A percentile compares a stretch with the other conserved stretches of the same genome.
Evolutionary conservation across 129 eudicot species (phyloP).

Genomic region (Flaveria bidentis): DNA sequence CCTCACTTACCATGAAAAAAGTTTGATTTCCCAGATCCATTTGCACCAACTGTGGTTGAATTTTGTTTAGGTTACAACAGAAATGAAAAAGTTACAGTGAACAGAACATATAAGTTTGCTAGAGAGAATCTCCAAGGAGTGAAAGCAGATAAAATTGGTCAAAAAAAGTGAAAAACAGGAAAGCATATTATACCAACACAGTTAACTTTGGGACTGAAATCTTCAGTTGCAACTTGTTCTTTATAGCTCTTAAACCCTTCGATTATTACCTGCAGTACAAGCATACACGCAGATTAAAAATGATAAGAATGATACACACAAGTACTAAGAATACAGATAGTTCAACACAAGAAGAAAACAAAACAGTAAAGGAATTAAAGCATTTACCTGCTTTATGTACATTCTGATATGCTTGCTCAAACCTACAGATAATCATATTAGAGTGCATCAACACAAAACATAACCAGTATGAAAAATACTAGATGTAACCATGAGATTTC

Average conservation of each 20-base stretch:
- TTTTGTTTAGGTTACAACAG: not conserved
- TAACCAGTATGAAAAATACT: slow-evolving; percentile 7
- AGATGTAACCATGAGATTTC: not conserved
- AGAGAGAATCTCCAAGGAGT: not conserved
- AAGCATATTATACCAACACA: slow-evolving; percentile 71
- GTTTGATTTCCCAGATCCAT: slow-evolving; percentile 98
- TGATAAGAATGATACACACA: slow-evolving; percentile 8
- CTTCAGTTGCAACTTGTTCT: slow-evolving; percentile 91
- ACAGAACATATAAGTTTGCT: not conserved
- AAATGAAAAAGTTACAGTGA: not conserved
- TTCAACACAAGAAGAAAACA: slow-evolving; percentile 5
- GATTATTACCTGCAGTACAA: slow-evolving; percentile 63
- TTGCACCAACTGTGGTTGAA: slow-evolving; percentile 89
- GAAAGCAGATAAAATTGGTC: not conserved
- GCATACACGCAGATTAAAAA: slow-evolving; percentile 20
- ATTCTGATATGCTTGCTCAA: slow-evolving; percentile 41
- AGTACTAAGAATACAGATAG: not conserved
- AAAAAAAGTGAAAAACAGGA: not conserved
- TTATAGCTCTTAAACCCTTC: slow-evolving; percentile 97
- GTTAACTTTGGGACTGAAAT: slow-evolving; percentile 91
- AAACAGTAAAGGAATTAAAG: not conserved
- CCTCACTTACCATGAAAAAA: slow-evolving; percentile 77
- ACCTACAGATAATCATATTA: slow-evolving; percentile 26
- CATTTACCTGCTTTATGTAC: slow-evolving; percentile 83
- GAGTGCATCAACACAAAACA: slow-evolving; percentile 4